Percentiles rank a stretch among this genome's conserved stretches.
Conservation (phyloP, 192 early-diverging fungal species). For the Mortierella hygrophila region DNA sequence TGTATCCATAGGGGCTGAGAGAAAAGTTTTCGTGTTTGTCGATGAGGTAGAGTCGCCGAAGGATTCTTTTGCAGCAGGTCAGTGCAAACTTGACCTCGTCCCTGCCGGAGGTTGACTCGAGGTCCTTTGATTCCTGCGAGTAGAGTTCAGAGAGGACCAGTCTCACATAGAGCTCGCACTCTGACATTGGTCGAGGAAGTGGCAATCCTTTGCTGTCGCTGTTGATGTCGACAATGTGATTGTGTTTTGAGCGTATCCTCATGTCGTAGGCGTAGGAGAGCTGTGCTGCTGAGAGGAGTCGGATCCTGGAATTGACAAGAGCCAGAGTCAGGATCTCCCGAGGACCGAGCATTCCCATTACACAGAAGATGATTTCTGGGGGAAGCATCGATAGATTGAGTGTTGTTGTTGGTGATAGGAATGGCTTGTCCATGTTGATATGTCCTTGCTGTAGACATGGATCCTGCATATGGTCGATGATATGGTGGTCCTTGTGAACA, state of each 20-base stretch:
- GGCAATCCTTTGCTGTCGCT: background rate
- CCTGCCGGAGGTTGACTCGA: background rate
- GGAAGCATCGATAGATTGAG: conserved; percentile 10
- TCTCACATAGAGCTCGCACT: conserved; percentile 31
- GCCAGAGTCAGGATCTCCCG: conserved; percentile 6
- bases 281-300: conserved; percentile 9
- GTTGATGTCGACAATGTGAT: background rate
- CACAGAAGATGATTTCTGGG: conserved; percentile 26
- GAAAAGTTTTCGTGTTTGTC: conserved; percentile 5
- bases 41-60: conserved; percentile 36
- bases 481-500: background rate
- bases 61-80: conserved; percentile 12
- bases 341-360: conserved; percentile 16
- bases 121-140: background rate
- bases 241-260: background rate
- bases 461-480: background rate
- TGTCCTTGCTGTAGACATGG: background rate
- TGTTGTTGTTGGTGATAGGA: background rate
- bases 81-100: conserved; percentile 5
- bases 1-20: background rate
- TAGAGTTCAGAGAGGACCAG: conserved; percentile 30
- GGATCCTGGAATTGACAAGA: conserved; percentile 18
- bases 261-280: conserved; percentile 20
- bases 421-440: background rate
- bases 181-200: conserved; percentile 15